Percentiles rank a stretch among this genome's conserved stretches.
These are phyloP conservation scores for Saturnispora sanitii DNA, from an alignment of 805 yeast species.

Conservation along the genomic window DNA sequence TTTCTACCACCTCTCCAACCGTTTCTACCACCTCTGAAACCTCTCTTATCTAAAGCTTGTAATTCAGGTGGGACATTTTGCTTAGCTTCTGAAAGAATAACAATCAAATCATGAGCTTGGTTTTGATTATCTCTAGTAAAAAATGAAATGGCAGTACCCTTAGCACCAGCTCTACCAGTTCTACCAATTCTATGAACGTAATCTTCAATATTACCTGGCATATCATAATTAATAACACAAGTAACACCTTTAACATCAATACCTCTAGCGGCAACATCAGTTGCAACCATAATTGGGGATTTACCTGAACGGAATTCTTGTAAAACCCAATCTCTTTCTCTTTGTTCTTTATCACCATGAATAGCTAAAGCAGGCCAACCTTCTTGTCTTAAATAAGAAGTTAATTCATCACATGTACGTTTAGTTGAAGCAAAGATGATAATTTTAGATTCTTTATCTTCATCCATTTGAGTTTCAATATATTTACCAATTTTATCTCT, in stretches of 20 bases:
- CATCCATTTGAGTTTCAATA: conserved; percentile 69
- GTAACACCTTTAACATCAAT: conserved; percentile 98
- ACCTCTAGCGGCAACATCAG: conserved; percentile 99
- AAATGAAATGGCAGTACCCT: conserved; percentile 91
- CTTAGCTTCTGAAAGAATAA: conserved; percentile 90
- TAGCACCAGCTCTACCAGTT: conserved; percentile 98
- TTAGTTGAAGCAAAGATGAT: conserved; percentile 93
- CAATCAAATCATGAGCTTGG: conserved; percentile 83
- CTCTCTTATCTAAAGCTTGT: conserved; percentile 64
- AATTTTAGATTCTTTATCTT: conserved; percentile 56
- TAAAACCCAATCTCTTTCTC: conserved; percentile 98
- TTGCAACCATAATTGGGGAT: conserved; percentile 96
- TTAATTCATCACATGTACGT: conserved; percentile 94
- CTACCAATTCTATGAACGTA: conserved; percentile 98
- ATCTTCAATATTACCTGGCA: conserved; percentile 98
- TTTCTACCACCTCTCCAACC: conserved; percentile 43
- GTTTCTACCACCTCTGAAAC: conserved; percentile 49
- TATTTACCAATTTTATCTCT: conserved; percentile 81
- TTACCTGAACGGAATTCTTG: conserved; percentile 85
- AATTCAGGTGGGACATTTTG: conserved; percentile 80
- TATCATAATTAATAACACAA: conserved; percentile 87
- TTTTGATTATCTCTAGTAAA: conserved; percentile 82
- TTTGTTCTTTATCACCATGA: conserved; percentile 97
- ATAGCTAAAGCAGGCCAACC: conserved; percentile 99
- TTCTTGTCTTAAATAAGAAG: conserved; percentile 82